Percentiles rank a stretch among this genome's conserved stretches.
These are phyloP conservation scores for Otatea glauca DNA, from an alignment of 176 grass and related monocot genomes.

Conservation along the genomic window DNA sequence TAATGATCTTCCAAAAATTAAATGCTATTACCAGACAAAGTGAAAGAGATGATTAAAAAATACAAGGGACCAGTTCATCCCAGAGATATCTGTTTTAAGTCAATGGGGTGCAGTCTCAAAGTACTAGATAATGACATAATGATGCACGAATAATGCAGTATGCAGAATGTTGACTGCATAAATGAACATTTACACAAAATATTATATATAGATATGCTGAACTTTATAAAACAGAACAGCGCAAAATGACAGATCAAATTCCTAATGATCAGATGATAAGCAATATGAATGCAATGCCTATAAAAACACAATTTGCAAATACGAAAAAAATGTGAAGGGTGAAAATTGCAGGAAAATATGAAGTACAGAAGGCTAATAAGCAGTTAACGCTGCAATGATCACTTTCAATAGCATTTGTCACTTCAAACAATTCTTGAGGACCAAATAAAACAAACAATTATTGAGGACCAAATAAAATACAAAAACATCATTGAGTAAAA, in stretches of 20 bases:
- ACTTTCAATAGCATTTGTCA: not conserved
- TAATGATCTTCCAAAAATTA: constrained; percentile 52
- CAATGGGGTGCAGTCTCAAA: constrained; percentile 43
- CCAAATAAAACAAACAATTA: not conserved
- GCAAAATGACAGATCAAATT: not conserved
- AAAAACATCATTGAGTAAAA: not conserved
- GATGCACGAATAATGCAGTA: not conserved
- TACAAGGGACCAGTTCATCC: constrained; percentile 51
- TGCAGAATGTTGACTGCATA: not conserved
- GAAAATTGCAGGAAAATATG: not conserved
- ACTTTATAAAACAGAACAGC: not conserved
- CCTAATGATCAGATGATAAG: not conserved
- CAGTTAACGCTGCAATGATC: not conserved
- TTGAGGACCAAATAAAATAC: not conserved
- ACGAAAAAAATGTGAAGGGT: not conserved
- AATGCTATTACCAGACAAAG: constrained; percentile 50
- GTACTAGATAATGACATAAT: not conserved
- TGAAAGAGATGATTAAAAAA: constrained; percentile 35
- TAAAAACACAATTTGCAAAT: constrained; percentile 44
- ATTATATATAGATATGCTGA: not conserved
- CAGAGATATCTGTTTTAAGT: constrained; percentile 34
- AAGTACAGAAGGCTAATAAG: not conserved
- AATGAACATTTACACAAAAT: not conserved
- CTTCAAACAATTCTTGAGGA: not conserved
- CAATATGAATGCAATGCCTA: constrained; percentile 57